phyloP scores from a whole-genome alignment of 768 basidiomycete genomes.

The Suillus clintonianus region DNA sequence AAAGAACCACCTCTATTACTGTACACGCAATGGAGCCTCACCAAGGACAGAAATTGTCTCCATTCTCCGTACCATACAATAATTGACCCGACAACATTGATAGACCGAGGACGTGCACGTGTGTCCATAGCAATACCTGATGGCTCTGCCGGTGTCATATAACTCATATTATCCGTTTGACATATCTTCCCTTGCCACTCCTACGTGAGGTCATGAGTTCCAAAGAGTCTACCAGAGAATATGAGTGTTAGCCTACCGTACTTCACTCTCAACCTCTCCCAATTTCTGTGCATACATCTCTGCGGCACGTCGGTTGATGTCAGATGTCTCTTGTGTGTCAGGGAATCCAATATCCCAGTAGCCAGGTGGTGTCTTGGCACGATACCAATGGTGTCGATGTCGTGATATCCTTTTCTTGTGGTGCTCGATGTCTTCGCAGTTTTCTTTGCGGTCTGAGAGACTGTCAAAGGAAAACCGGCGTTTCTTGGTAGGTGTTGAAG shows the following conservation, averaged over 20 bases:
- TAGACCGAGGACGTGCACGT: too few relatives aligned
- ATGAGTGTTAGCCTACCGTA: conserved; percentile 41
- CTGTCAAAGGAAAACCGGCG: conserved; percentile 18
- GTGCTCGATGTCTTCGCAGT: conserved; percentile 37
- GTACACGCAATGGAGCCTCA: conserved; percentile 3
- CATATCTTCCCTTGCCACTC: conserved; percentile 27
- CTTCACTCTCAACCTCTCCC: conserved; percentile 59
- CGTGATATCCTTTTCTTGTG: conserved; percentile 74
- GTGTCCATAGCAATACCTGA: background rate
- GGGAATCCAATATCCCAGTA: conserved; percentile 95
- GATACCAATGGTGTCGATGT: conserved; percentile 71
- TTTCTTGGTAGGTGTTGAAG: conserved; percentile 23
- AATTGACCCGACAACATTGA: too few relatives aligned
- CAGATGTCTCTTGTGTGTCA: conserved; percentile 73
- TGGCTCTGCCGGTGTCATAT: background rate
- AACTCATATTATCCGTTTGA: conserved; percentile 20
- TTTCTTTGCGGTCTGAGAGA: conserved; percentile 28
- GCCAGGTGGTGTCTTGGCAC: conserved; percentile 75
- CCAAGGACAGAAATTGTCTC: too few relatives aligned
- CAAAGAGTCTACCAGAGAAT: background rate
- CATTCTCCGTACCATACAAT: too few relatives aligned
- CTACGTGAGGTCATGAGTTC: conserved; percentile 14
- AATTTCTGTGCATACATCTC: conserved; percentile 73
- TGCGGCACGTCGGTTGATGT: conserved; percentile 73
- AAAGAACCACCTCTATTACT: background rate